Evolutionary conservation across 768 basidiomycete species (phyloP).

Genomic region (Kockovaella imperatae): DNA sequence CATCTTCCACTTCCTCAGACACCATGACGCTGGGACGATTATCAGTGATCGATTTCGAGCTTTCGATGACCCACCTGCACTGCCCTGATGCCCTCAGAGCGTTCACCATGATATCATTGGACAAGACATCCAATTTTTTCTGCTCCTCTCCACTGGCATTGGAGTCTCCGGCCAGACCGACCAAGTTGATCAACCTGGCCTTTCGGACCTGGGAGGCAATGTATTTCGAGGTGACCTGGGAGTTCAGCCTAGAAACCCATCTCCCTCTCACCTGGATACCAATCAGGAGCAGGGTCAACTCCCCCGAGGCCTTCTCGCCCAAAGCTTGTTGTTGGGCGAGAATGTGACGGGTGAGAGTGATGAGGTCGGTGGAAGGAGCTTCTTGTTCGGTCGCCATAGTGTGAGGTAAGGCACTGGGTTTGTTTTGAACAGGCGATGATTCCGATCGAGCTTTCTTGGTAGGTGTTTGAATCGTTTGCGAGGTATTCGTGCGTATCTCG

Average conservation of each 20-base stretch:
- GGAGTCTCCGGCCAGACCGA: constrained; percentile 90
- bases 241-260: not conserved
- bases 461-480: too few species aligned
- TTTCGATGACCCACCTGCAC: too few species aligned
- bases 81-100: constrained; percentile 92
- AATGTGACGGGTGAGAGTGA: constrained; percentile 90
- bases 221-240: constrained; percentile 54
- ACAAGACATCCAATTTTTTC: constrained; percentile 96
- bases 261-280: constrained; percentile 91
- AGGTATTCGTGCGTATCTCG: too few species aligned
- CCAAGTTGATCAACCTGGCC: constrained; percentile 94
- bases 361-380: constrained; percentile 71
- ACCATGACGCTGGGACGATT: constrained; percentile 97
- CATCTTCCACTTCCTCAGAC: constrained; percentile 63
- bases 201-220: constrained; percentile 96
- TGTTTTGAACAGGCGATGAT: too few species aligned
- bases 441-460: too few species aligned
- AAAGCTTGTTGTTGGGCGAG: constrained; percentile 74
- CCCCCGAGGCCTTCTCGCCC: constrained; percentile 77
- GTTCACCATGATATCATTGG: constrained; percentile 99
- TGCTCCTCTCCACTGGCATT: constrained; percentile 98
- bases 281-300: constrained; percentile 85
- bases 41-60: too few species aligned
- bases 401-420: too few species aligned
- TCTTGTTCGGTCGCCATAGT: constrained; percentile 52